Conservation (phyloP, 148 eudicot genomes). For the Chenopodium album region DNA sequence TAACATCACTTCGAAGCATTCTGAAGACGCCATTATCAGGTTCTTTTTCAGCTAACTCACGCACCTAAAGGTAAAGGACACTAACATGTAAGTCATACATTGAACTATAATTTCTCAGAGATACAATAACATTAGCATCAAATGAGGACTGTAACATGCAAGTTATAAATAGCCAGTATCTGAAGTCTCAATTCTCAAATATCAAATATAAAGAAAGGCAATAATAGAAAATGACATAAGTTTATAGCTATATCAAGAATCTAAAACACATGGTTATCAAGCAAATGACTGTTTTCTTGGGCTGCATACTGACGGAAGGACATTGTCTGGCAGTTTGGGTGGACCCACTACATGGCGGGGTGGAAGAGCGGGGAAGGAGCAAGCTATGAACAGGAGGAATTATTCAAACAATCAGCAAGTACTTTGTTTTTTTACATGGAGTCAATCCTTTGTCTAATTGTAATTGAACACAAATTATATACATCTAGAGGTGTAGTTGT, state of each 20-base stretch:
- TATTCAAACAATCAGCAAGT: not conserved
- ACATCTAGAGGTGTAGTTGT: not conserved
- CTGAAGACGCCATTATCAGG: conserved; percentile 83
- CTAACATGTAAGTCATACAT: not conserved
- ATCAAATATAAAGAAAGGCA: not conserved
- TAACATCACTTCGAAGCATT: conserved; percentile 91
- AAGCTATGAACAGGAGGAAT: not conserved
- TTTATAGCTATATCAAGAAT: not conserved
- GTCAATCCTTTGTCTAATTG: not conserved
- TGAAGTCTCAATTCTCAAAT: not conserved
- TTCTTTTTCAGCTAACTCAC: conserved; percentile 96
- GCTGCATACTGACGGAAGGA: not conserved
- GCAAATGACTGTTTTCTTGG: not conserved
- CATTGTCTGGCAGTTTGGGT: not conserved
- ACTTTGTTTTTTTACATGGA: not conserved
- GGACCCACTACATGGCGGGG: not conserved
- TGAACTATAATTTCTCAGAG: not conserved
- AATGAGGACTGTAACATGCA: not conserved
- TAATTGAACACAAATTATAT: not conserved
- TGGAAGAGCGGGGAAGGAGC: not conserved
- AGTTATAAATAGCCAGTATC: not conserved
- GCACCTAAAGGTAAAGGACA: conserved; percentile 49
- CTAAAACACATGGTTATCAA: not conserved
- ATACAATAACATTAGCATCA: not conserved
- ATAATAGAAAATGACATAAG: not conserved